Base-by-base conservation (phyloP, 441 rosid species). In the Gossypium schwendimanii region DNA sequence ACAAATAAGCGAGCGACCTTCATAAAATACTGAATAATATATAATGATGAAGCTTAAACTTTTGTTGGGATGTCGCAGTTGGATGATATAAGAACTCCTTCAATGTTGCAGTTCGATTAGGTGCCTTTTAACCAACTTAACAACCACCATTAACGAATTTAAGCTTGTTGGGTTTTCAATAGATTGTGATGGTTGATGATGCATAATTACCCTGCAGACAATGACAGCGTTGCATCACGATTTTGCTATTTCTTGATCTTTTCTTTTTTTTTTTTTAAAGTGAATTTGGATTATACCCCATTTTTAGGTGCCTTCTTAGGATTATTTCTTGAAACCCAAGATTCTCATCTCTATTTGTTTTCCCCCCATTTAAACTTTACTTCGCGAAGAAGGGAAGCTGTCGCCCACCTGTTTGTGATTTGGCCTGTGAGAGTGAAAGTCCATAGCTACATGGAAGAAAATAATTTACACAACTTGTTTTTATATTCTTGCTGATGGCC, bases 41-140 rank as follows among this genome's bases (percentile, higher is more conserved):
- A 7, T 58, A 58, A 12, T 12, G 63, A 58, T 63, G 24, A 23
- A 17, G 47, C 36, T 12, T 20, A 54, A 55, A 41, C 20, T 24
- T 63, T 63, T 39, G 69, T 41, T 41, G 69, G 20, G 69, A 41
- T 63, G 69, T 63, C 53, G 69, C 50, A 41, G 69, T 63, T 63
- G 50, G 50, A 63, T 63, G 50, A 59, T 59, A 26, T n/a, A 24
- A 23, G 26, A 57, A 23, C 28, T 4, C n/a, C 12, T 7, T 28
- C 20, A 60, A 60, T 33, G 45, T 61, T 31, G 66, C 66, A 62
- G 47, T 8, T 62, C 12, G 49, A 36, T 63, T 63, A 36, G 50
- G 67, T 36, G 31, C 47, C 17, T 64, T 64, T 64, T 44, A 64
- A 64, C 54, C 69, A 44, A 63, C 53, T 64, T 44, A 64, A 64